A percentile compares a stretch with the other conserved stretches of the same genome.
Evolutionary conservation across 2,329 filamentous ascomycete species (phyloP).

Genomic region (Hymenoscyphus fructigenus): DNA sequence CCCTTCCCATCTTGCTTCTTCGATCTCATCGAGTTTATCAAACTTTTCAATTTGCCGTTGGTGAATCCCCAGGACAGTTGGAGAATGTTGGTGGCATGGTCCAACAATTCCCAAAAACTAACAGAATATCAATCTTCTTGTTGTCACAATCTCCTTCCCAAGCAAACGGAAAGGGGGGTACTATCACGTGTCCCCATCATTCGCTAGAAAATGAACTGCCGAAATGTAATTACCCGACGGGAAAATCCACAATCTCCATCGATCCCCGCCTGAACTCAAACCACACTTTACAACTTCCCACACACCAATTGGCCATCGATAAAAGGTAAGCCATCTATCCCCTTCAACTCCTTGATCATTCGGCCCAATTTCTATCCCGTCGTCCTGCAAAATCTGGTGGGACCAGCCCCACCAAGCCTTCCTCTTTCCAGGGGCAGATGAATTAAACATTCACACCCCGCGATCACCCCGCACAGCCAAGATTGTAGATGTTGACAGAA

Average conservation of each 20-base stretch:
- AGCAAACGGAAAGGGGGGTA: neutral
- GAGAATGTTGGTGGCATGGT: too few species aligned
- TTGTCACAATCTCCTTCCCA: neutral
- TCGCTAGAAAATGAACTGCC: conserved; percentile 1
- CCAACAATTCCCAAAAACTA: neutral
- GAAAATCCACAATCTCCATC: neutral
- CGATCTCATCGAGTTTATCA: too few species aligned
- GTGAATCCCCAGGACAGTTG: too few species aligned
- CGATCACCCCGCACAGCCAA: neutral
- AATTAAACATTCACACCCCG: neutral
- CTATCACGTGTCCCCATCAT: neutral
- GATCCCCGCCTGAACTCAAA: neutral
- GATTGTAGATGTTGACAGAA: neutral
- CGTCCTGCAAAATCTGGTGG: neutral
- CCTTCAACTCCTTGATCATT: neutral
- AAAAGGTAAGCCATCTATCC: neutral
- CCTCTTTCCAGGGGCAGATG: neutral
- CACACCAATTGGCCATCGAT: neutral
- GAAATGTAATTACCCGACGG: conserved; percentile 1
- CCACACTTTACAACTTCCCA: neutral
- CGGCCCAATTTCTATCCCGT: neutral
- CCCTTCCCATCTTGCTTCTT: too few species aligned
- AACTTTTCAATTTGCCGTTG: too few species aligned
- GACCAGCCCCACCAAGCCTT: neutral
- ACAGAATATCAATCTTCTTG: neutral